Conservation (phyloP, 148 eudicot species). For the Hydrangea macrophylla region DNA sequence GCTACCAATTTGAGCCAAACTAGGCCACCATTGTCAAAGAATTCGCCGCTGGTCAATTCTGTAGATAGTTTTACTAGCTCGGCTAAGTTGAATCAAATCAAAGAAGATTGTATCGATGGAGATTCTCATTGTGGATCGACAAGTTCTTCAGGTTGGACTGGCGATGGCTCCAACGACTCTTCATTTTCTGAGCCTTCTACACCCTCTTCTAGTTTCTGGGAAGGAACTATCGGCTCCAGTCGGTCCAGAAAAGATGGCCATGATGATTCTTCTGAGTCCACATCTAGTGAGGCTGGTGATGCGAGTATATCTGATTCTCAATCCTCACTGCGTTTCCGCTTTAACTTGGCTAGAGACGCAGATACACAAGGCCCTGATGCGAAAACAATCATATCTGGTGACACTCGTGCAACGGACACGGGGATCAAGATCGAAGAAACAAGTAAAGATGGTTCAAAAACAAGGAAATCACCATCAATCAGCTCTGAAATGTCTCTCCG, state of each 20-base stretch:
- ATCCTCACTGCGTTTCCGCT: conserved; percentile 19
- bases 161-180: conserved; percentile 33
- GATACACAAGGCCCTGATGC: conserved; percentile 18
- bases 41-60: conserved; percentile 9
- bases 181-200: conserved; percentile 42
- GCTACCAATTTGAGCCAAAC: conserved; percentile 17
- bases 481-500: conserved; percentile 20
- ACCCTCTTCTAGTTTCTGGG: conserved; percentile 71
- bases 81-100: conserved; percentile 11
- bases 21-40: conserved; percentile 20
- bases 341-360: conserved; percentile 10
- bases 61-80: conserved; percentile 19
- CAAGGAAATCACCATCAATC: conserved; percentile 17
- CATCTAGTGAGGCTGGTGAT: conserved; percentile 24
- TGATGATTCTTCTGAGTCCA: conserved; percentile 23
- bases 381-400: conserved; percentile 8
- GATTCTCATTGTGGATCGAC: conserved; percentile 23
- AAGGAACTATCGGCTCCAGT: conserved; percentile 46
- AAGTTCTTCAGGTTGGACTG: conserved; percentile 34
- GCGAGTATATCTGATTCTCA: conserved; percentile 18
- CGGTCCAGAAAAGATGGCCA: conserved; percentile 25
- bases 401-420: conserved; percentile 19
- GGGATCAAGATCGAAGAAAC: conserved; percentile 29
- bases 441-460: conserved; percentile 16
- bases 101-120: conserved; percentile 14